These are phyloP conservation scores for Cenococcum geophilum DNA, from an alignment of 495 filamentous ascomycete species.

Conservation along the genomic window DNA sequence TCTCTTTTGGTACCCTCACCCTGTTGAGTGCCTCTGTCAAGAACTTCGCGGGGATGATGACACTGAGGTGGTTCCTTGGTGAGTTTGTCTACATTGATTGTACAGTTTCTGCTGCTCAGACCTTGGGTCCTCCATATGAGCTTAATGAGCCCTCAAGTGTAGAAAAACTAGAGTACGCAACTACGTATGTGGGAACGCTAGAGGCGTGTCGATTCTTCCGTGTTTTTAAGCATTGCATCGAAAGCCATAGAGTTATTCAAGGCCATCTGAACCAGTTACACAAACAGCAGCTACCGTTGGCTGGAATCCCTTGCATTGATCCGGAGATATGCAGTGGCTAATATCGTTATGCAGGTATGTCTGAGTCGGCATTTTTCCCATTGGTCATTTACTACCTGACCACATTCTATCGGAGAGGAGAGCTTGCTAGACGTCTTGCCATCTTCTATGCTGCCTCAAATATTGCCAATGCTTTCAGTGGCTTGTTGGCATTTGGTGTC, in stretches of 20 bases:
- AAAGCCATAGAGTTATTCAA: no score
- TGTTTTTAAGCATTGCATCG: no score
- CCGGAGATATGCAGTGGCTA: slow-evolving; percentile 1
- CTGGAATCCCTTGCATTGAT: background rate
- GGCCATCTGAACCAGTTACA: no score
- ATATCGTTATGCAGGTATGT: slow-evolving; percentile 46
- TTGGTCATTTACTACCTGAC: slow-evolving; percentile 46
- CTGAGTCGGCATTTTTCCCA: slow-evolving; percentile 70
- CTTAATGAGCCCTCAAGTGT: no score
- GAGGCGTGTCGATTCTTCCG: no score
- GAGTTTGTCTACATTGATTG: slow-evolving; percentile 4
- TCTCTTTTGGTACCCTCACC: slow-evolving; percentile 57
- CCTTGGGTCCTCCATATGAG: no score
- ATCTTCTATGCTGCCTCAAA: slow-evolving; percentile 74
- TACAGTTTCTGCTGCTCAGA: background rate
- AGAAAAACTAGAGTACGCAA: no score
- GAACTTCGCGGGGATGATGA: slow-evolving; percentile 63
- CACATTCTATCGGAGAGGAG: slow-evolving; percentile 66
- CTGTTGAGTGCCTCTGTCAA: slow-evolving; percentile 48
- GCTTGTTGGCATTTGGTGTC: slow-evolving; percentile 67
- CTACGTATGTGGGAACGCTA: no score
- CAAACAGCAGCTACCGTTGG: no score
- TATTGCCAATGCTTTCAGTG: slow-evolving; percentile 68
- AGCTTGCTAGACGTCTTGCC: slow-evolving; percentile 66
- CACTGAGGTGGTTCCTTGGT: slow-evolving; percentile 38